phyloP scores from a whole-genome alignment of 257 asterid species.

The Solanum medicagineum region DNA sequence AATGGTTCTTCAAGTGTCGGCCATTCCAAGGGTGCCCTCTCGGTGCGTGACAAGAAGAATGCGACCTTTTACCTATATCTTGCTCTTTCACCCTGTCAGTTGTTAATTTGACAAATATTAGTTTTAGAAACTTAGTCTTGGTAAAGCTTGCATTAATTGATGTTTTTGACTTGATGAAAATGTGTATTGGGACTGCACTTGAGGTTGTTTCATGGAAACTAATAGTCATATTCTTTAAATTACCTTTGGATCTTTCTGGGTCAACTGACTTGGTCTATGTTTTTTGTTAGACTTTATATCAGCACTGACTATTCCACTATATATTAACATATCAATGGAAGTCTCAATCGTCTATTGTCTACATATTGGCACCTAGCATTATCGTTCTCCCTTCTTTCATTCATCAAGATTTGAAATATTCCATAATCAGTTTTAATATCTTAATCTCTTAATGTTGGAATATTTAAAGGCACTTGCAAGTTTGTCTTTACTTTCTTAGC shows the following conservation, averaged over 20 bases:
- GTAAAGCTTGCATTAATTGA: background rate
- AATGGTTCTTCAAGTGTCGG: too few relatives aligned
- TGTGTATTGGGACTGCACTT: background rate
- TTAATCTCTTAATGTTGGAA: background rate
- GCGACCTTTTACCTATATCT: constrained; percentile 64
- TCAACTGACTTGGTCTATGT: constrained; percentile 2
- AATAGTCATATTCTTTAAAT: background rate
- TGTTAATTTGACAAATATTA: background rate
- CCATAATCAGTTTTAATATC: background rate
- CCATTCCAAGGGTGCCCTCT: too few relatives aligned
- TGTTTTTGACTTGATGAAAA: background rate
- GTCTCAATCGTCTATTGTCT: background rate
- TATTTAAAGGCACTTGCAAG: background rate
- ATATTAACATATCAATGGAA: background rate
- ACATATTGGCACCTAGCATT: background rate
- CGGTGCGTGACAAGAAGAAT: constrained; percentile 69
- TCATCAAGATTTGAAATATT: background rate
- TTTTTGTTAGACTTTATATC: background rate
- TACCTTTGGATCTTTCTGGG: background rate
- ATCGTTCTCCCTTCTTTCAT: background rate
- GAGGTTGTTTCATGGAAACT: background rate
- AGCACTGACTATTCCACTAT: background rate
- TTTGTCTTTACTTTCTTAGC: background rate
- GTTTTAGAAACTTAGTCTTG: background rate
- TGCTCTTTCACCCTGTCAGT: constrained; percentile 78